Base-by-base conservation (phyloP, 371 early-diverging fungal species). In the Zancudomyces culisetae region DNA sequence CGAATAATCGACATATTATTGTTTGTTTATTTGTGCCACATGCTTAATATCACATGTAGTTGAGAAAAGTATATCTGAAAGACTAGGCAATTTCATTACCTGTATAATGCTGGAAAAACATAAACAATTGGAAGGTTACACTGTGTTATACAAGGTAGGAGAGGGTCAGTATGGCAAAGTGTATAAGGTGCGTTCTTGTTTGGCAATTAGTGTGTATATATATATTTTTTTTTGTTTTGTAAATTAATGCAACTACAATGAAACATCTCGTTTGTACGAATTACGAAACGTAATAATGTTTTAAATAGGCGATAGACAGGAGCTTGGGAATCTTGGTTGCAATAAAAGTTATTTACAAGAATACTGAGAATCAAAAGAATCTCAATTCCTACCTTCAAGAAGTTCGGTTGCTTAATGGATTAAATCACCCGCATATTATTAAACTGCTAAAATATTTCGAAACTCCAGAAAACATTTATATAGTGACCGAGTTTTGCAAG, bases 161-260 rank as follows among this genome's bases (percentile, higher is more conserved):
- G 65, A 68, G 40, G 68, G 68, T n/a, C 68, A 68, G 46, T 68
- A 64, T 45, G 68, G 68, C 53, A 62, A 61, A 35, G 68, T 68
- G 35, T 61, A 55, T 55, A 68, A 64, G 48, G 55, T 55, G 35
- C 26, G 55, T 1, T 1, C 20, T 28, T 10, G 18, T 23, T 2
- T 52, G 21, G 6, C n/a, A n/a, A n/a, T n/a, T n/a, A n/a, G n/a
- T n/a, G n/a, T n/a, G n/a, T n/a, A n/a, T n/a, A n/a, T n/a, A n/a
- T n/a, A n/a, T n/a, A n/a, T n/a, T n/a, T n/a, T n/a, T n/a, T n/a
- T n/a, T n/a, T n/a, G n/a, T n/a, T n/a, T n/a, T n/a, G n/a, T n/a
- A n/a, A n/a, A n/a, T n/a, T n/a, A n/a, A n/a, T n/a, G n/a, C n/a
- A n/a, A n/a, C n/a, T n/a, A n/a, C n/a, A n/a, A n/a, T n/a, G n/a